Base-by-base conservation (phyloP, 2,329 filamentous ascomycete species). In the Fusarium continuum region DNA sequence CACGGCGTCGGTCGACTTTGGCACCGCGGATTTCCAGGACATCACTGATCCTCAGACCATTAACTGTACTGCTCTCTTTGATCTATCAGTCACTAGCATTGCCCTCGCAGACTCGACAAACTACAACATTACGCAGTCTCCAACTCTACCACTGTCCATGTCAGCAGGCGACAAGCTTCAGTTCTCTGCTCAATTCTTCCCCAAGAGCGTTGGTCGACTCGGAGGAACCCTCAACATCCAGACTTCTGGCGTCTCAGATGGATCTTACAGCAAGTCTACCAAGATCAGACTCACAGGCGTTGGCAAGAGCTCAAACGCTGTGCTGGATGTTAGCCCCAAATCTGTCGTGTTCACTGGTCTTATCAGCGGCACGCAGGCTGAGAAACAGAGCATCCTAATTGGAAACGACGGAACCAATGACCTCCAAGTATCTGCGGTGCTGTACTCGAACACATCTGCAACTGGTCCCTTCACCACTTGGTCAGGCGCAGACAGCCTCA, bases 331-430 rank as follows among this genome's bases (percentile, higher is more conserved):
- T 14, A 78, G 76, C 4, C 84, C 85, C 0, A 76, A 78, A 8
- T 76, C 76, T 0, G 63, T 87, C 5, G 78, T 79, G 0, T 87
- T 87, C 63, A 75, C 77, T 4, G 78, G 80, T 9, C 75, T 84
- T 4, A 78, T 87, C 25, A 76, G 79, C 2, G 82, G 80, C 0
- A 69, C 76, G 0, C 73, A 76, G 4, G 51, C 72, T 6, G 72
- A 74, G 3, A 79, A 76, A 2, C 77, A 85, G 60, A 79, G 77
- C 1, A 71, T 82, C 4, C 71, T 84, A 1, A 72, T 86, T 32
- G 74, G 73, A 56, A 87, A 87, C 60, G 70, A 78, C 6, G 85
- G 85, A 23, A 81, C 82, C 47, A 70, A 74, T 0, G 50, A 70
- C 0, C 74, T 87, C 4, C 78, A 76, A 1, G 76, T 87, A 5